phyloP scores from a whole-genome alignment of 805 yeast genomes.

The Lachancea cidri region DNA sequence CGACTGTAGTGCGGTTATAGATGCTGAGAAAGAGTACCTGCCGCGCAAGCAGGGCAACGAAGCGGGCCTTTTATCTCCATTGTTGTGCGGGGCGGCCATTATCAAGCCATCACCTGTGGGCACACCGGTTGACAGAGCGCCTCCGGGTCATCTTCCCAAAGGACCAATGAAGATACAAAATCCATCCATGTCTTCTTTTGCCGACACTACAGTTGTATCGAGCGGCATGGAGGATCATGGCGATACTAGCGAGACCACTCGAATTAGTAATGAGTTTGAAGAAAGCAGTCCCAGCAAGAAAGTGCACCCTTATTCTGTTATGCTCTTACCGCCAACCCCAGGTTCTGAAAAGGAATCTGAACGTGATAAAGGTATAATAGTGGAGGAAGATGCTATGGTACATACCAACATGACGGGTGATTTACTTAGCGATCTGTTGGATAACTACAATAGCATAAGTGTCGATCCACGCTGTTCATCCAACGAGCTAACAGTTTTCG shows the following conservation, averaged over 20 bases:
- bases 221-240: neutral
- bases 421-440: slow-evolving; percentile 10
- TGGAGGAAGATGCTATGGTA: neutral
- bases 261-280: neutral
- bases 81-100: neutral
- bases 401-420: slow-evolving; percentile 4
- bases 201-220: neutral
- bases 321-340: neutral
- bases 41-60: no score
- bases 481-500: slow-evolving; percentile 10
- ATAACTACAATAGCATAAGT: slow-evolving; percentile 10
- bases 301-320: neutral
- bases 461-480: slow-evolving; percentile 2
- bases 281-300: neutral
- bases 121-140: slow-evolving; percentile 1
- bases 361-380: neutral
- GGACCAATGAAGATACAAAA: slow-evolving; percentile 3
- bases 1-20: no score
- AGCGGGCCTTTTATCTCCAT: neutral
- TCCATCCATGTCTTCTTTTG: slow-evolving; percentile 5
- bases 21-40: no score
- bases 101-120: neutral
- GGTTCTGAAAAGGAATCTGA: slow-evolving; percentile 1
- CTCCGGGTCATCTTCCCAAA: slow-evolving; percentile 1
- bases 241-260: neutral